Evolutionary conservation across 495 filamentous ascomycete genomes (phyloP).

Genomic region (Neurospora intermedia): DNA sequence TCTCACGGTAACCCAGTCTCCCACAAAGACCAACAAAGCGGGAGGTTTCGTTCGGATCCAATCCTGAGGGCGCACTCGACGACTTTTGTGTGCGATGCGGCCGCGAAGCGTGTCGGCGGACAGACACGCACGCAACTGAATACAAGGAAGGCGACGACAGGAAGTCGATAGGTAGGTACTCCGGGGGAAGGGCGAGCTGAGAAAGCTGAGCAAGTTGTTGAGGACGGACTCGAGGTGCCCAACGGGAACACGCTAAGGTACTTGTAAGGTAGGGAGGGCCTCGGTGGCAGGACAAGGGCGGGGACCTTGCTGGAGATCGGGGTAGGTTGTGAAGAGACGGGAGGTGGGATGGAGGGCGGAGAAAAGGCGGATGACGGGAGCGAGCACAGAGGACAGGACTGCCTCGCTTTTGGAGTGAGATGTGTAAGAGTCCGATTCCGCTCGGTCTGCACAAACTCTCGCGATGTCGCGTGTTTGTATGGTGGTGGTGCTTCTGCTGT

Average conservation of each 20-base stretch:
- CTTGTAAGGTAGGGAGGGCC: not conserved
- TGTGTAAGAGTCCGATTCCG: not conserved
- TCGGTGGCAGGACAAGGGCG: not conserved
- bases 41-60: conserved; percentile 4
- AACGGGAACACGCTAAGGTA: not conserved
- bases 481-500: not conserved
- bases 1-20: conserved; percentile 1
- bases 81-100: not conserved
- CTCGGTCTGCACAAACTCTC: not conserved
- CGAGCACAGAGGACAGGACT: not conserved
- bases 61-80: conserved; percentile 5
- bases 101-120: conserved; percentile 7
- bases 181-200: not conserved
- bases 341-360: not conserved
- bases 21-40: conserved; percentile 1
- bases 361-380: not conserved
- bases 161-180: not conserved
- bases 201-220: not conserved
- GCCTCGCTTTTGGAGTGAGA: not conserved
- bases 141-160: not conserved
- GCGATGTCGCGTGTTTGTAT: conserved; percentile 3
- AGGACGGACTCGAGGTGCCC: not conserved
- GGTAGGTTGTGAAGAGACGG: not conserved
- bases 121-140: not conserved
- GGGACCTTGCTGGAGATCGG: not conserved